Percentiles rank a stretch among this genome's conserved stretches.
phyloP scores from a whole-genome alignment of 108 stramenopile genomes.

The Licmophora abbreviata region DNA sequence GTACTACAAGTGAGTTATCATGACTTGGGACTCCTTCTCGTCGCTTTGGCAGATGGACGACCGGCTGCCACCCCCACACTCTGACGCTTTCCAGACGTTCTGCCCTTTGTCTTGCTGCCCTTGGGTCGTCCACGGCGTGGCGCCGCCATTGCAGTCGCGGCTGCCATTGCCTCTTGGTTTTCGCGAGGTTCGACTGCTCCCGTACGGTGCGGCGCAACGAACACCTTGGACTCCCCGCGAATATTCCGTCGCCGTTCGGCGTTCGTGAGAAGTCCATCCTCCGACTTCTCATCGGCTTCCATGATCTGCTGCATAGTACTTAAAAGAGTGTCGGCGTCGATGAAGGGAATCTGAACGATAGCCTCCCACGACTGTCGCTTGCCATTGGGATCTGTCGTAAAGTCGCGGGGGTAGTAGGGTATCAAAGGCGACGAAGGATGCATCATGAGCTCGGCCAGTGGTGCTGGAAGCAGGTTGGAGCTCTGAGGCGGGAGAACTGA shows the following conservation, averaged over 20 bases:
- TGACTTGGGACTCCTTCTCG: no score
- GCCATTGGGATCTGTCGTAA: constrained; percentile 76
- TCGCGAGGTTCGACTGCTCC: no score
- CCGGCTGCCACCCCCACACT: no score
- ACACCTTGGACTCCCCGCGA: constrained; percentile 44
- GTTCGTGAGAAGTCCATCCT: constrained; percentile 35
- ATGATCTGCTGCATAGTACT: constrained; percentile 63
- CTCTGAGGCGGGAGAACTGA: constrained; percentile 94
- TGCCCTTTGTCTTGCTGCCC: no score
- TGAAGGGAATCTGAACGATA: constrained; percentile 95
- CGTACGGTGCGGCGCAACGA: constrained; percentile 34
- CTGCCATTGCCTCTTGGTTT: no score
- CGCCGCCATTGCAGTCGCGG: no score
- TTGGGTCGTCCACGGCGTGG: no score
- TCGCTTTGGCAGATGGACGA: no score
- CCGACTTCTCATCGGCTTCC: constrained; percentile 39
- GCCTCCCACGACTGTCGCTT: constrained; percentile 95
- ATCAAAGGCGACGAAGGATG: constrained; percentile 79
- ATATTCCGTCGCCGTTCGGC: constrained; percentile 70
- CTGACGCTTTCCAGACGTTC: no score
- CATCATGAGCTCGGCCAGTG: constrained; percentile 88
- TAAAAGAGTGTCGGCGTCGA: constrained; percentile 78
- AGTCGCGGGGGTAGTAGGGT: constrained; percentile 83
- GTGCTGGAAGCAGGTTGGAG: constrained; percentile 76
- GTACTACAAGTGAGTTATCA: no score